Conservation (phyloP, 2,329 filamentous ascomycete genomes). For the Aspergillus ustus region DNA sequence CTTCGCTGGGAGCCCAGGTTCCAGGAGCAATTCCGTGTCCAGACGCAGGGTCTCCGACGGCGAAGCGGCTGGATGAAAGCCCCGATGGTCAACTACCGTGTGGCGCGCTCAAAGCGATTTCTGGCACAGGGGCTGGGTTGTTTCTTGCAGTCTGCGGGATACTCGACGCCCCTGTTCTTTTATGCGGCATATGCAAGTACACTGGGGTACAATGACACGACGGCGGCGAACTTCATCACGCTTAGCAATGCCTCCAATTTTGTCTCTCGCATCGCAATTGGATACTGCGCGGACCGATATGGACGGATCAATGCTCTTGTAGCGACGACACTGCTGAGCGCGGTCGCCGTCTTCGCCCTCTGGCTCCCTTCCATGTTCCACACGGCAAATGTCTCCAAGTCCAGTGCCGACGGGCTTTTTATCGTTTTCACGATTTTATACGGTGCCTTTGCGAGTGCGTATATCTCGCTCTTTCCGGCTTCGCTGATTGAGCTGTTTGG, state of each 20-base stretch:
- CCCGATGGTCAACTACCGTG: conserved; percentile 38
- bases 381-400: conserved; percentile 11
- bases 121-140: conserved; percentile 42
- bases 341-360: conserved; percentile 34
- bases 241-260: conserved; percentile 49
- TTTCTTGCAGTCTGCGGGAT: conserved; percentile 46
- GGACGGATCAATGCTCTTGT: conserved; percentile 49
- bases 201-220: conserved; percentile 41
- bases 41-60: conserved; percentile 24
- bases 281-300: conserved; percentile 44
- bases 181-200: conserved; percentile 47
- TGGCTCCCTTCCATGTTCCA: conserved; percentile 33
- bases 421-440: conserved; percentile 41
- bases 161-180: conserved; percentile 48
- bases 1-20: conserved; percentile 39
- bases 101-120: conserved; percentile 37
- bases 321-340: conserved; percentile 37
- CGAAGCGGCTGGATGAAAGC: conserved; percentile 29
- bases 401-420: conserved; percentile 33
- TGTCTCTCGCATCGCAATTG: conserved; percentile 45
- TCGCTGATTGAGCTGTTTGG: conserved; percentile 47
- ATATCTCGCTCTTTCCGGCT: conserved; percentile 47
- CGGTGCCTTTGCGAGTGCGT: conserved; percentile 45
- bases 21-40: conserved; percentile 25
- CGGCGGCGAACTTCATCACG: conserved; percentile 47